Evolutionary conservation across 2,329 filamentous ascomycete species (phyloP).

Genomic region (Calonectria pauciramosa): DNA sequence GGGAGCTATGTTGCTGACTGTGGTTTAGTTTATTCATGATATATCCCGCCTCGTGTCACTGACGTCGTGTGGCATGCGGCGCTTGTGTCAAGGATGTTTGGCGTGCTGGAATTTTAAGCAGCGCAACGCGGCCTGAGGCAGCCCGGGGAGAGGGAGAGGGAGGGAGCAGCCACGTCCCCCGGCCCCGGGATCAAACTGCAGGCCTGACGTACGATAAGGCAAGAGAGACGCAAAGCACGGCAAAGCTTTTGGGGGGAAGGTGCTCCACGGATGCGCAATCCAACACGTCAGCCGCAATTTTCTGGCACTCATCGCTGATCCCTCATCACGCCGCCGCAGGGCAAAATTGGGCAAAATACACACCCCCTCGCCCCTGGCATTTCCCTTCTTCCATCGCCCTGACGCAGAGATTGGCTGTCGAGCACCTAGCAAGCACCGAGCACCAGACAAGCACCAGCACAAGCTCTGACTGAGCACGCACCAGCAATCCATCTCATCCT

Average conservation of each 20-base stretch:
- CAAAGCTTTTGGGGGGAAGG: neutral
- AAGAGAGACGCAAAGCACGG: neutral
- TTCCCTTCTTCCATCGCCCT: neutral
- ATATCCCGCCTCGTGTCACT: neutral
- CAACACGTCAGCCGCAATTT: neutral
- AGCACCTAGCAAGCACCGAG: neutral
- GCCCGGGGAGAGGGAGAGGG: neutral
- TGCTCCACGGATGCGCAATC: constrained; percentile 10
- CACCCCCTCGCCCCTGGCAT: neutral
- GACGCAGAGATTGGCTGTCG: neutral
- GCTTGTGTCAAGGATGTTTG: neutral
- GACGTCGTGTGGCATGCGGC: constrained; percentile 2
- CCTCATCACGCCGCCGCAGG: constrained; percentile 2
- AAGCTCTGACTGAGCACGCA: neutral
- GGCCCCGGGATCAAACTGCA: neutral
- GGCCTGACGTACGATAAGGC: constrained; percentile 1
- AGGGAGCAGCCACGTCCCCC: neutral
- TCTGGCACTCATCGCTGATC: neutral
- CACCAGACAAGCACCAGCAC: neutral
- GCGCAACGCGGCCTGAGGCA: constrained; percentile 3
- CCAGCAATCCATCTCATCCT: neutral
- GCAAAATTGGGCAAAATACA: neutral
- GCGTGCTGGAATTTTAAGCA: neutral
- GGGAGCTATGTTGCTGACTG: neutral
- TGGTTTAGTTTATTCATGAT: constrained; percentile 1